A percentile compares a stretch with the other conserved stretches of the same genome.
These are phyloP conservation scores for Solanum hybrid DNA, from an alignment of 305 asterid genomes.

Conservation along the genomic window DNA sequence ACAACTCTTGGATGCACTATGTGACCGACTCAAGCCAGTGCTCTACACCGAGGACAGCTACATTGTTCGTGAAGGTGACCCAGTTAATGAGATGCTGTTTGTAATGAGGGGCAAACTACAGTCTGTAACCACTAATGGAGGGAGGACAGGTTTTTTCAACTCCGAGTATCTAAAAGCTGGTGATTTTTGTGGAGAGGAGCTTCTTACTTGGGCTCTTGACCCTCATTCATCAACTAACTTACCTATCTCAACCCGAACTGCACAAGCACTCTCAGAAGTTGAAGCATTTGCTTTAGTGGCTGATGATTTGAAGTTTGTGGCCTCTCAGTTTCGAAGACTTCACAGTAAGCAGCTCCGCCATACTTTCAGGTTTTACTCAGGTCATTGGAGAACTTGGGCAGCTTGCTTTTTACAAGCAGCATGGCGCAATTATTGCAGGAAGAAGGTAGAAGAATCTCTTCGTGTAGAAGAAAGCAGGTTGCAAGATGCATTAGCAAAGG, in stretches of 20 bases:
- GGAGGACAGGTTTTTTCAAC: constrained; percentile 39
- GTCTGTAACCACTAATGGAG: constrained; percentile 34
- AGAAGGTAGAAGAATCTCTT: constrained; percentile 37
- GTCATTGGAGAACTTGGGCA: constrained; percentile 47
- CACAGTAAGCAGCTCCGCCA: constrained; percentile 44
- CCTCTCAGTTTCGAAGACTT: constrained; percentile 38
- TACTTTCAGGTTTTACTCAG: constrained; percentile 38
- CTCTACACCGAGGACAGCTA: constrained; percentile 33
- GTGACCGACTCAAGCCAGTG: constrained; percentile 36
- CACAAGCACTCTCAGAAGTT: constrained; percentile 37
- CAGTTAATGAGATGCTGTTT: constrained; percentile 38
- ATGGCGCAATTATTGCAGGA: constrained; percentile 31
- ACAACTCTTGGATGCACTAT: constrained; percentile 39
- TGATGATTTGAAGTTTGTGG: constrained; percentile 34
- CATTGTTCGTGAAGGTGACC: constrained; percentile 40
- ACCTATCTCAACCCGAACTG: constrained; percentile 40
- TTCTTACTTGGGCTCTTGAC: constrained; percentile 43
- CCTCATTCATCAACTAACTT: constrained; percentile 33
- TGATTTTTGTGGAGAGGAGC: constrained; percentile 47
- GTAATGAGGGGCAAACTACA: constrained; percentile 33
- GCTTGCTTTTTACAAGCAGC: constrained; percentile 42
- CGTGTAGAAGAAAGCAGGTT: constrained; percentile 29
- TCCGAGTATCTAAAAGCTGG: constrained; percentile 31
- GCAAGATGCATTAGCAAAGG: constrained; percentile 32
- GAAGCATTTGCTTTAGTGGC: constrained; percentile 46